phyloP scores from a whole-genome alignment of 202 grass and related monocot species.

The Bolboschoenoplectus hybrid region DNA sequence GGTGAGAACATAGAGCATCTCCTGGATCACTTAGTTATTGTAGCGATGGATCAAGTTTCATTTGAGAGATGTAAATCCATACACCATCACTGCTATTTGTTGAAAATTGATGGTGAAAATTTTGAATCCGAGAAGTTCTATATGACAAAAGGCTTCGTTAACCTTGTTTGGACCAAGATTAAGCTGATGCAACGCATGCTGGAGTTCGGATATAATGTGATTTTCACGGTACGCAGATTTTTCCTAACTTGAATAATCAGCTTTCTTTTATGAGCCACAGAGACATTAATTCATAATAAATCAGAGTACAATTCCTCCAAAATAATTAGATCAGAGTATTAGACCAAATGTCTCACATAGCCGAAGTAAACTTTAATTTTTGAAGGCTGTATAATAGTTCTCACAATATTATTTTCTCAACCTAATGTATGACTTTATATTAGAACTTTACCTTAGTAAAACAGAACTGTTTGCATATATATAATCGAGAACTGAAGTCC shows the following conservation, averaged over 20 bases:
- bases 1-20: constrained; percentile 59
- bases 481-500: not conserved
- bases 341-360: not conserved
- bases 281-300: not conserved
- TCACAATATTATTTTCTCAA: not conserved
- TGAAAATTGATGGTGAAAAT: constrained; percentile 46
- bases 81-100: constrained; percentile 67
- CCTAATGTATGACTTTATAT: not conserved
- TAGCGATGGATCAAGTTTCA: constrained; percentile 58
- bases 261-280: not conserved
- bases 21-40: constrained; percentile 64
- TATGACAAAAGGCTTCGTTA: constrained; percentile 71
- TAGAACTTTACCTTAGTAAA: not conserved
- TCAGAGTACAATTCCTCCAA: not conserved
- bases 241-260: not conserved
- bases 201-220: constrained; percentile 74
- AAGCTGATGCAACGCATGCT: constrained; percentile 62
- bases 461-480: not conserved
- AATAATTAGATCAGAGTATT: not conserved
- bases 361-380: not conserved
- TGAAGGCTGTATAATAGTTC: not conserved
- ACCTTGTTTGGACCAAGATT: constrained; percentile 68
- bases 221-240: constrained; percentile 57
- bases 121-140: constrained; percentile 41
- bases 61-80: constrained; percentile 48